phyloP scores from a whole-genome alignment of 2,329 filamentous ascomycete genomes.

The Trichoderma sp. region DNA sequence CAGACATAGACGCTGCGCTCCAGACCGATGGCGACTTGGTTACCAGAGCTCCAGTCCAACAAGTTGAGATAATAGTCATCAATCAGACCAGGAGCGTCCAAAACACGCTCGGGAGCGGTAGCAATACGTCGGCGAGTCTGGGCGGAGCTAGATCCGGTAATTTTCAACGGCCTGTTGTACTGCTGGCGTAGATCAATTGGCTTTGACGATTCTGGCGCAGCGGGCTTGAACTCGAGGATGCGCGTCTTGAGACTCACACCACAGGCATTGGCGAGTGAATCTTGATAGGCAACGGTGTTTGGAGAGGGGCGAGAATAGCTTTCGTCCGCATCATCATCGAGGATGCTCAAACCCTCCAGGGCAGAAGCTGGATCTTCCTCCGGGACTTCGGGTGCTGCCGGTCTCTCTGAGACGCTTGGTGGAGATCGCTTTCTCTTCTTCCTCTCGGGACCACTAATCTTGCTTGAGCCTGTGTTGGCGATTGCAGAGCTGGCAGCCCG shows the following conservation, averaged over 20 bases:
- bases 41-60: conserved; percentile 95
- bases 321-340: conserved; percentile 64
- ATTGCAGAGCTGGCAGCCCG: conserved; percentile 86
- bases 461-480: conserved; percentile 74
- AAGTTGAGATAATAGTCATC: conserved; percentile 99
- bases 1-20: conserved; percentile 98
- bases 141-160: conserved; percentile 67
- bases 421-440: conserved; percentile 71
- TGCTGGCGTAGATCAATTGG: conserved; percentile 96
- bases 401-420: conserved; percentile 60
- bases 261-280: conserved; percentile 84
- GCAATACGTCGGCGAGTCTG: conserved; percentile 90
- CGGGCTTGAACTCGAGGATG: conserved; percentile 97
- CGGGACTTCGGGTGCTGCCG: conserved; percentile 71
- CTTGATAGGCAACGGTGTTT: conserved; percentile 86
- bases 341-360: conserved; percentile 73
- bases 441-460: conserved; percentile 70
- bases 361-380: conserved; percentile 77
- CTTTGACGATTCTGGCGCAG: conserved; percentile 95
- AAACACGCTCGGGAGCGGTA: conserved; percentile 90
- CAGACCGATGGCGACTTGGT: conserved; percentile 96
- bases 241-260: conserved; percentile 91
- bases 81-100: conserved; percentile 91
- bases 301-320: conserved; percentile 77
- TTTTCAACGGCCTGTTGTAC: conserved; percentile 94